Evolutionary conservation across 1,284 basidiomycete species (phyloP), one percentile per base, ranked within the genome.

Genomic region (Microbotryum intermedium): DNA sequence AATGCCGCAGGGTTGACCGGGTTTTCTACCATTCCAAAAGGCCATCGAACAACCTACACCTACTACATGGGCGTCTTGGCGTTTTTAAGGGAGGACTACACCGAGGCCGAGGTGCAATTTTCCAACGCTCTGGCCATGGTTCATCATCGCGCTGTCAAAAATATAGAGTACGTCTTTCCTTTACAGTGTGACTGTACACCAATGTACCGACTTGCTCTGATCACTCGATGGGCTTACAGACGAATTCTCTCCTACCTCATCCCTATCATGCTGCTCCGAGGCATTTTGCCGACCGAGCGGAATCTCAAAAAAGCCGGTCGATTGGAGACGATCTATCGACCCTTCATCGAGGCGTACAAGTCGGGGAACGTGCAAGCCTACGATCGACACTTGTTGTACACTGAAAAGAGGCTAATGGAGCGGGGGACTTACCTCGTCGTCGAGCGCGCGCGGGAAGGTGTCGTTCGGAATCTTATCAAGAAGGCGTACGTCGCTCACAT

Each of bases 51-150:
- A 48, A 91, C 90, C 21, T 93, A 87, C 76, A 80, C 84, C 65
- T 98, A 93, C 78, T 97, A 97, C 73, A 77, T 93, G 51, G 94
- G 94, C 60, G 89, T 97, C 81, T 80, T 97, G 58, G 87, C 84
- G 69, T 97, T 98, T 75, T 75, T 97, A 59, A 90, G 88, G 68
- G 94, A 97, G 73, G 88, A 94, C 55, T 94, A 91, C 72, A 79
- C 78, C 48, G 89, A 89, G 77, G 86, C 85, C 26, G 75, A 67
- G 48, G 45, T 21, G 43, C n/a, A 39, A 20, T 64, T 66, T 25
- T 42, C 26, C 11, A 49, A 45, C 10, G 60, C 59, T 30, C 30
- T 67, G 11, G 43, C 11, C 23, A 23, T 29, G 49, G 52, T 47
- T 29, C 59, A 61, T 21, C 5, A 29, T 4, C 55, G 53, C 44